Evolutionary conservation across 164 flowering plant species (phyloP).

Genomic region (Dillenia suffruticosa): DNA sequence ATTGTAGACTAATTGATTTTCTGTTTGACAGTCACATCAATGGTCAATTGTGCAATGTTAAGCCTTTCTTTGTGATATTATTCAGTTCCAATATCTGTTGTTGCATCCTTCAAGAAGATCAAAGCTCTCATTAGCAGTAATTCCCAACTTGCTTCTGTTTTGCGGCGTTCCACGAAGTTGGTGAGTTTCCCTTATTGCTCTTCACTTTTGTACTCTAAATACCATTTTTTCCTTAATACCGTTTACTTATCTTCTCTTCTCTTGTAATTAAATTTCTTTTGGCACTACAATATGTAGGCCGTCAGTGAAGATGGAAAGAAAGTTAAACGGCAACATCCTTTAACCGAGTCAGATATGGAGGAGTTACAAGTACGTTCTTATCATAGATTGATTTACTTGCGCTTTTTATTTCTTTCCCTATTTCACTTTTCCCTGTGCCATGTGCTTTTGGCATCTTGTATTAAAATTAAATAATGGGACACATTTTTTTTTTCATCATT

Average conservation of each 20-base stretch:
- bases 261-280: slow-evolving; percentile 1
- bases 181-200: slow-evolving; percentile 38
- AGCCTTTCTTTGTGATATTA: slow-evolving; percentile 5
- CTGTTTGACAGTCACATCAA: no score
- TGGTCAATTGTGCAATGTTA: no score
- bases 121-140: slow-evolving; percentile 55
- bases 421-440: neutral
- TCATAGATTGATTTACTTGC: neutral
- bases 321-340: slow-evolving; percentile 62
- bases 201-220: neutral
- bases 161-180: slow-evolving; percentile 73
- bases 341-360: slow-evolving; percentile 73
- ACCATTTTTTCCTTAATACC: neutral
- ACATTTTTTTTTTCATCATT: no score
- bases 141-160: slow-evolving; percentile 69
- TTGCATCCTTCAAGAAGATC: slow-evolving; percentile 92
- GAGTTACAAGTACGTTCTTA: slow-evolving; percentile 69
- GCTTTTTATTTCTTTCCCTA: neutral
- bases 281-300: slow-evolving; percentile 33
- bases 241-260: neutral
- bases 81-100: slow-evolving; percentile 86
- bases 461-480: no score
- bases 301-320: slow-evolving; percentile 94
- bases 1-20: no score
- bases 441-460: neutral